Base-by-base conservation (phyloP, 306 rosid genomes). In the Dalbergia cochinchinensis region DNA sequence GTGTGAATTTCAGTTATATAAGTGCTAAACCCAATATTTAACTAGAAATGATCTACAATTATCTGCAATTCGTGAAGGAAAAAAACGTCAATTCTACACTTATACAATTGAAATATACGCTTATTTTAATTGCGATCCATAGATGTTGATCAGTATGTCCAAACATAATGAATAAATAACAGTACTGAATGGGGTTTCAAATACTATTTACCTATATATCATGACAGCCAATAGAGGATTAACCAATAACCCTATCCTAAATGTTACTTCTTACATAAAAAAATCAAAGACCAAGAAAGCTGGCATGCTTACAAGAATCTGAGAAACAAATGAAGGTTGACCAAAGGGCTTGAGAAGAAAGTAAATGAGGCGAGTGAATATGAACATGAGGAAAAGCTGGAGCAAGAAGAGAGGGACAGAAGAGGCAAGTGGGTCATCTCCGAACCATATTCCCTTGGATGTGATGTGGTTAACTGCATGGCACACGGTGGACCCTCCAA, bases 311-410 rank as follows among this genome's bases (percentile, higher is more conserved):
- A 89, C 91, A 76, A 91, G 87, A 82, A 91, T 82, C 13, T 91
- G 87, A 54, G 91, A 85, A 82, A 91, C 78, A 71, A 91, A 63
- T 31, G 82, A 60, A 13, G 92, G 83, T 74, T 89, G 92, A 65
- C 92, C 94, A 4, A 89, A 63, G 39, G 91, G 94, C 86, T 83
- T 89, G 79, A 91, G 89, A 63, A 92, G 3, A 54, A 79, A 9
- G 76, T 58, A 57, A 42, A 90, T 71, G 15, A 79, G 3, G 11
- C 80, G 76, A n/a, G 91, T 82, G 67, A 74, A 65, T 44, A 83
- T 44, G 74, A 79, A 87, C 70, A 89, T 48, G 78, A 92, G 90
- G 42, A 85, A 82, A 70, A 88, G 73, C 74, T 92, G 96, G 39
- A 88, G 57, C 80, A 88, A 44, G 74, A 88, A 80, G 73, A 87